Conservation (phyloP, 176 grass and related monocot genomes). For the Aegilops umbellulata region DNA sequence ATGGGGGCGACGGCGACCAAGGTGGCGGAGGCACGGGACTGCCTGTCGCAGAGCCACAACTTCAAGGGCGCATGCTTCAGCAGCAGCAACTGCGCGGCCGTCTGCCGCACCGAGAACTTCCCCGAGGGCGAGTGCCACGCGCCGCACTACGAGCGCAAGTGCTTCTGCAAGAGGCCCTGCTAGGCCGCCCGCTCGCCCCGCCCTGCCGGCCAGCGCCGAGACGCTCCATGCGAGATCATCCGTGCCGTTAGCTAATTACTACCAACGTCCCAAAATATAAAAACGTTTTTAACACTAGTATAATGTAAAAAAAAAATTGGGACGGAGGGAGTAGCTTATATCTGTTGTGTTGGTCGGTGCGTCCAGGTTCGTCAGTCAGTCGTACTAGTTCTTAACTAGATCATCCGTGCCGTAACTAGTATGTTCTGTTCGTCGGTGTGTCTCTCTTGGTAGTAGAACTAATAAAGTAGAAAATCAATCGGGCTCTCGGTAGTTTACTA, state of each 20-base stretch:
- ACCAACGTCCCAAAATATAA: too few relatives aligned
- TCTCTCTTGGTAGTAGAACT: too few relatives aligned
- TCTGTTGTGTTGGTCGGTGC: too few relatives aligned
- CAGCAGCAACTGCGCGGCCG: slow-evolving; percentile 50
- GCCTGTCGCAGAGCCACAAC: slow-evolving; percentile 65
- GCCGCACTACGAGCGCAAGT: slow-evolving; percentile 33
- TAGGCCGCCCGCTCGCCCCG: not conserved
- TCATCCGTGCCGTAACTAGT: not conserved
- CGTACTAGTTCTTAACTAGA: too few relatives aligned
- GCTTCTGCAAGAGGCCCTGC: slow-evolving; percentile 63
- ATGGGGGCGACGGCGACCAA: slow-evolving; percentile 32
- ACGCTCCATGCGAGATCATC: not conserved
- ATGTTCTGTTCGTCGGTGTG: too few relatives aligned
- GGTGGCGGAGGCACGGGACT: slow-evolving; percentile 65
- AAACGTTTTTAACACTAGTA: too few relatives aligned
- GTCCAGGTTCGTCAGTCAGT: not conserved
- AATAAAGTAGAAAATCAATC: too few relatives aligned
- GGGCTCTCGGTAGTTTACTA: too few relatives aligned
- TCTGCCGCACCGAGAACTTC: slow-evolving; percentile 65
- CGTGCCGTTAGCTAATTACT: not conserved
- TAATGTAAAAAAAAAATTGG: too few relatives aligned
- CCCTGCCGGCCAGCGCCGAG: not conserved
- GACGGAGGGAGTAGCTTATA: too few relatives aligned
- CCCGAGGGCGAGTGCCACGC: slow-evolving; percentile 46
- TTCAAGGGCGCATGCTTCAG: slow-evolving; percentile 64